Percentiles rank a stretch among this genome's conserved stretches.
Conservation (phyloP, 495 filamentous ascomycete genomes). For the Neurospora sp. region DNA sequence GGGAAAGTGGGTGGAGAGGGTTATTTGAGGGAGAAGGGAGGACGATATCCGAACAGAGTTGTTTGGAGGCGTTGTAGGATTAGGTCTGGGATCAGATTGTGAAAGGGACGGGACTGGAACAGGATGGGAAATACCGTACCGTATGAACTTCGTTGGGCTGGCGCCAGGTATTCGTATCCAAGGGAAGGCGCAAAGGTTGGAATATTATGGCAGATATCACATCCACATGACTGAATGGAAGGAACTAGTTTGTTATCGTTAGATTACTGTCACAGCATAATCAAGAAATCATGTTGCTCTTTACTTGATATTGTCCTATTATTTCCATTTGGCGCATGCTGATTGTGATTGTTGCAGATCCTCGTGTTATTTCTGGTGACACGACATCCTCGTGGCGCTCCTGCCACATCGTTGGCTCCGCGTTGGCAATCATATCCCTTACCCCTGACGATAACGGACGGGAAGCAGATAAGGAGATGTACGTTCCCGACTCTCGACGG, state of each 20-base stretch:
- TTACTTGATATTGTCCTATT: neutral
- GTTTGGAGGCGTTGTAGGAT: neutral
- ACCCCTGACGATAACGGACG: neutral
- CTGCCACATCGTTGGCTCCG: neutral
- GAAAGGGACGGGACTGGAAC: neutral
- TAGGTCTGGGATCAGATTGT: neutral
- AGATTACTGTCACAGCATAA: neutral
- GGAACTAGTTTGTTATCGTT: neutral
- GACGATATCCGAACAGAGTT: no score
- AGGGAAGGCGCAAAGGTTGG: neutral
- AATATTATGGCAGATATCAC: neutral
- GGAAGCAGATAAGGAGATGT: neutral
- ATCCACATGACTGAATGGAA: neutral
- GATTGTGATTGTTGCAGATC: neutral
- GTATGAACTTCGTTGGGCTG: no score
- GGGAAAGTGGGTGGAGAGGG: neutral
- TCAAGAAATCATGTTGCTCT: neutral
- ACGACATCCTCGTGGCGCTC: neutral
- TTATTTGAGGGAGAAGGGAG: no score
- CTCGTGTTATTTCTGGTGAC: neutral
- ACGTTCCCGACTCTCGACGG: neutral
- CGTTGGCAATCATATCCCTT: neutral
- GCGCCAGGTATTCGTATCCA: neutral
- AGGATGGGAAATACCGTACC: no score
- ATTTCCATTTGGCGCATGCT: neutral